Base-by-base conservation (phyloP, 1,139 yeast genomes). In the Zygosaccharomyces pseudobailii region DNA sequence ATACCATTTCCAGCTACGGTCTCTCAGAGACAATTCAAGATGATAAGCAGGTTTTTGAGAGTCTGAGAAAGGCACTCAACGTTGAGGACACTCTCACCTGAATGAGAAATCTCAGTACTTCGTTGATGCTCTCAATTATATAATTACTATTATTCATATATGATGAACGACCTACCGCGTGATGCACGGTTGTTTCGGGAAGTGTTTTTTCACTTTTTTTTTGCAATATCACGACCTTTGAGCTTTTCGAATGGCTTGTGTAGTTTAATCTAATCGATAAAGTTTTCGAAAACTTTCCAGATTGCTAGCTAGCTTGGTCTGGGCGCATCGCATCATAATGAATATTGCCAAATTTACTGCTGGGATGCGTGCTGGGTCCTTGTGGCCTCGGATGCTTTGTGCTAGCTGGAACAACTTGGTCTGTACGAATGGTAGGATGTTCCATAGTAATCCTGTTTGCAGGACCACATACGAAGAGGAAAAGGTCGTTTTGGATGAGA, bases 401-500 rank as follows among this genome's bases (percentile, higher is more conserved):
- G 41, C 25, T 20, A 19, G 34, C 13, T 13, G 41, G 20, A 38
- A 38, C n/a, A 10, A 24, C 17, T 10, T 27, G 4, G 17, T n/a
- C 20, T 10, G 30, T 31, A 13, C 25, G 2, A 5, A 38, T 17
- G 34, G 41, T 21, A 45, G 40, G 23, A 32, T 23, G 34, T 55
- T 68, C 48, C 70, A 67, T 46, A 47, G 51, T n/a, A 46, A 64
- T 8, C 33, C 47, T 2, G 40, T 47, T 4, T 46, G 53, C 35
- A 54, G 51, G 27, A 55, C 80, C 20, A 55, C 55, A 28, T 85
- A 84, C 58, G 90, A 82, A 55, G 89, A 84, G 57, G 94, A 85
- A 62, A 82, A 82, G 64, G 82, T 74, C 35, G 66, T 80, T 44
- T 73, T 85, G 50, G 89, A 84, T 66, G 76, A 76, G 55, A 75